phyloP scores from a whole-genome alignment of 306 rosid species.

The Ochetophila trinervis region DNA sequence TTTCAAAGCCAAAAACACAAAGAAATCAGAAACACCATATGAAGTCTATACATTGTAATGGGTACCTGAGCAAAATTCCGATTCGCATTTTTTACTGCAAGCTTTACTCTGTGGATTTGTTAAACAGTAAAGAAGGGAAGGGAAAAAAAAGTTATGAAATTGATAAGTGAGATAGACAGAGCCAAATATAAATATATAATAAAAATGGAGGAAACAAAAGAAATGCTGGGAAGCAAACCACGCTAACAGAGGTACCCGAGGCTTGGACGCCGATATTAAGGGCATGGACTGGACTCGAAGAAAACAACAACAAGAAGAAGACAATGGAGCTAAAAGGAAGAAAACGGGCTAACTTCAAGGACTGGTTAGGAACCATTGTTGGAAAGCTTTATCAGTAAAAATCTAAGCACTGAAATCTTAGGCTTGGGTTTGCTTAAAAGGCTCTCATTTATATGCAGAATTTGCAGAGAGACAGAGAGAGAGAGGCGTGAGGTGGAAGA shows the following conservation, averaged over 20 bases:
- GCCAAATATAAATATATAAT: background rate
- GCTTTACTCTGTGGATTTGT: slow-evolving; percentile 58
- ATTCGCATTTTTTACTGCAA: slow-evolving; percentile 85
- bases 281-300: slow-evolving; percentile 24
- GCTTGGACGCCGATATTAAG: slow-evolving; percentile 77
- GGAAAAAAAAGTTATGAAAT: background rate
- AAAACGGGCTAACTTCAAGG: slow-evolving; percentile 31
- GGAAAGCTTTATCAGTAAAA: background rate
- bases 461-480: background rate
- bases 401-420: slow-evolving; percentile 17
- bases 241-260: slow-evolving; percentile 49
- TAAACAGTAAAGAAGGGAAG: background rate
- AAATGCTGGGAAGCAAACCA: slow-evolving; percentile 30
- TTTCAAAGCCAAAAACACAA: background rate
- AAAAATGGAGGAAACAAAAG: background rate
- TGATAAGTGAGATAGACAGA: background rate
- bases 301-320: slow-evolving; percentile 16
- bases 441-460: slow-evolving; percentile 27
- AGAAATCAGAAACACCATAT: background rate
- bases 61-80: slow-evolving; percentile 86
- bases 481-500: background rate
- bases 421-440: slow-evolving; percentile 22
- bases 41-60: background rate
- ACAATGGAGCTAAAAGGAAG: slow-evolving; percentile 9
- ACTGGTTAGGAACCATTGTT: slow-evolving; percentile 32